Evolutionary conservation across 2,329 filamentous ascomycete species (phyloP), one percentile per base, ranked within the genome.

Genomic region (Aureobasidium sp.): DNA sequence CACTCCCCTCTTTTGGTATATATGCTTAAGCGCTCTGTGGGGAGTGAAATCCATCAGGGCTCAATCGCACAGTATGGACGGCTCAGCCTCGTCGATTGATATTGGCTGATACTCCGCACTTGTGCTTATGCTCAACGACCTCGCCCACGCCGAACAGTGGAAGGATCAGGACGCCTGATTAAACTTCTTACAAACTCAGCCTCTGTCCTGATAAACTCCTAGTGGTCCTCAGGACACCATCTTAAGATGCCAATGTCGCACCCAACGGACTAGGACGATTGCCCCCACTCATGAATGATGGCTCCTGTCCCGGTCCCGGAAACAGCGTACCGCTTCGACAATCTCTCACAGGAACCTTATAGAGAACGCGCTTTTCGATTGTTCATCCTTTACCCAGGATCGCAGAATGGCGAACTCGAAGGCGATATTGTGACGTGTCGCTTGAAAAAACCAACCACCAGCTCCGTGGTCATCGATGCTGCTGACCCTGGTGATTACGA

Each of bases 401-500:
- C 50, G 3, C 7, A 3, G 7, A 24, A 54, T 11, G 42, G 50
- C 9, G 50, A 54, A 33, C 50, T 54, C 22, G 50, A 54, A 40
- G 50, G 50, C 35, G 50, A 54, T 3, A 54, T 54, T 7, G 15
- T 54, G 12, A 54, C 50, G 2, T 54, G 50, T 22, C 50, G 50
- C 2, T 19, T 54, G 7, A 54, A 40, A n/a, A 33, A 35, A 39
- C 35, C 50, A 3, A 54, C 40, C 15, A 54, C 37, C 8, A 40
- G 50, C 22, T 40, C 50, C 15, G 35, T 40, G 29, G 50, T 54
- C 33, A 39, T 54, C 22, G 35, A 39, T 17, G 33, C 35, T n/a
- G 5, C 35, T 12, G 50, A 54, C 14, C 35, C 50, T n/a, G 50
- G 50, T 24, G 24, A 39, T 2, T 63, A 63, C 19, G 62, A 63